A percentile compares a stretch with the other conserved stretches of the same genome.
Evolutionary conservation across 768 basidiomycete genomes (phyloP).

Genomic region (Lyophyllum atratum): DNA sequence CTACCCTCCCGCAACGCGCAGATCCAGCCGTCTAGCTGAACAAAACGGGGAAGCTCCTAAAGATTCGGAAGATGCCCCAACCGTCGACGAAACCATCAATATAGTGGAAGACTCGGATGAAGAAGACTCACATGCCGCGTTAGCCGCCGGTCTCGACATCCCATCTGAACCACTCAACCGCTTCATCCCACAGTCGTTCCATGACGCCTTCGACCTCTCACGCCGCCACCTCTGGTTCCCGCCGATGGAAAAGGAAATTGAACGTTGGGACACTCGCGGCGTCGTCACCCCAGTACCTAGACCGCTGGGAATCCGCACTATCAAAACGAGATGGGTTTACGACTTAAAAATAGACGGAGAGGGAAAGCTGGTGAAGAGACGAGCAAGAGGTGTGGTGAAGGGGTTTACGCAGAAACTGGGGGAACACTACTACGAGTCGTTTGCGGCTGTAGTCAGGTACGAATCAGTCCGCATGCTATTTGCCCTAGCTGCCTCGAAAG

Average conservation of each 20-base stretch:
- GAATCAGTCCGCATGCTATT: neutral
- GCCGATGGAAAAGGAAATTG: neutral
- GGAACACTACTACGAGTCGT: neutral
- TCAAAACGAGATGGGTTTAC: neutral
- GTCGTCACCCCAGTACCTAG: neutral
- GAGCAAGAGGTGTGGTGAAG: neutral
- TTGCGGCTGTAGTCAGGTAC: neutral
- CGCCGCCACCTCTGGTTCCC: neutral
- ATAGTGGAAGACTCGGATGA: neutral
- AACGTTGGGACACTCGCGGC: neutral
- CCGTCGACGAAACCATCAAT: neutral
- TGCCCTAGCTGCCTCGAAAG: neutral
- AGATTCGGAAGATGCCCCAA: neutral
- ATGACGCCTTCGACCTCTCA: neutral
- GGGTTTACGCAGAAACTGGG: neutral
- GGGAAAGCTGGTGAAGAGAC: neutral
- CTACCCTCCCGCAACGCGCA: neutral
- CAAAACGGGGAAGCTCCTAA: no score
- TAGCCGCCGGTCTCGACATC: neutral
- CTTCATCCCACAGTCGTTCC: neutral
- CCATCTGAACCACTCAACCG: neutral
- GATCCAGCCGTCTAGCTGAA: neutral
- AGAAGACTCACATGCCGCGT: neutral
- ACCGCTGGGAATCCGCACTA: neutral
- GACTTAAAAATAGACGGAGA: neutral